Evolutionary conservation across 2,329 filamentous ascomycete genomes (phyloP), one percentile per base, ranked within the genome.

Genomic region (Aspergillus neotritici): DNA sequence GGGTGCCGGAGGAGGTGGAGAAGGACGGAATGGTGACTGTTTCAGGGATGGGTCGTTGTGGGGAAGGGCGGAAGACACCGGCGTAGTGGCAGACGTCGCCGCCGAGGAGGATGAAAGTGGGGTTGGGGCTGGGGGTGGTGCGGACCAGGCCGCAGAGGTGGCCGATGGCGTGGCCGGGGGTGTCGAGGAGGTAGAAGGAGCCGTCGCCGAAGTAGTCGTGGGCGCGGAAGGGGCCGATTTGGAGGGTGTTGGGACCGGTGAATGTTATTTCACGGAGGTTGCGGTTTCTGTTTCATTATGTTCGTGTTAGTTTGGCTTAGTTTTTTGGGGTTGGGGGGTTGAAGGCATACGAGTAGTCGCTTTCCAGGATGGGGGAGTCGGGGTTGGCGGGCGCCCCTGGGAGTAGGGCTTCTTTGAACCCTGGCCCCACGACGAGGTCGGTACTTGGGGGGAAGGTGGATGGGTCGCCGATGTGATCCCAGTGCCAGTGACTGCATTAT

Each of bases 131-230:
- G 3, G 48, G 31, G 5, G 55, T 58, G 5, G 53, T 58, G 8
- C 60, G 54, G 0, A 57, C 60, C 2, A 65, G 37, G 1, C 43
- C 58, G 15, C 52, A 53, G 2, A 65, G 40, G 49, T 63, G 62
- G 3, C 55, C 59, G 1, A 30, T 69, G 53, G 41, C 73, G 64
- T 64, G 60, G 2, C 61, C 61, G 2, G 60, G 59, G 2, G 21
- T 50, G 34, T 61, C 45, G 3, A 80, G 64, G 2, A 80, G 63
- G 53, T 78, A 79, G 49, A 82, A 77, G 15, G 64, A 70, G 1
- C 76, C 77, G 52, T 81, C 77, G 3, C 70, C 70, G 43, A 79
- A 80, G 52, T 71, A 79, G 53, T 81, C 77, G 17, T 49, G 15
- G 0, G 56, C 57, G 10, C 53, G 54, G 50, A 70, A 72, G 7